Percentiles rank a stretch among this genome's conserved stretches.
These are phyloP conservation scores for Trichocomaceae sp. DNA, from an alignment of 2,329 filamentous ascomycete genomes.

Conservation along the genomic window DNA sequence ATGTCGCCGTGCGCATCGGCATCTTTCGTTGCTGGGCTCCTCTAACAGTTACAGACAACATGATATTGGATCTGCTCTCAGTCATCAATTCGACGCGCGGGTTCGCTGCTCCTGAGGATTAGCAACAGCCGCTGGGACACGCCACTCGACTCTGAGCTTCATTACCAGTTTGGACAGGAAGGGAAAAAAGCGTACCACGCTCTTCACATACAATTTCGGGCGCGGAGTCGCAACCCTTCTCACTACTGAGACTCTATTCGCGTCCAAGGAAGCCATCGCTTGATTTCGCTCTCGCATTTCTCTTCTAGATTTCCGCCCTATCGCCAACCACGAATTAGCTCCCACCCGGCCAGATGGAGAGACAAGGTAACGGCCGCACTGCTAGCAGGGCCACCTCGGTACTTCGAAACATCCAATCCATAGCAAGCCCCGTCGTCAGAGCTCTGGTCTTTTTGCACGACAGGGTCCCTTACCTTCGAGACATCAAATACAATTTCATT, in stretches of 20 bases:
- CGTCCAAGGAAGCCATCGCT: not conserved
- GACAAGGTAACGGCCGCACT: not conserved
- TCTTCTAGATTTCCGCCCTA: not conserved
- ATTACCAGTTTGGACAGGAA: not conserved
- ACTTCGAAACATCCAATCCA: not conserved
- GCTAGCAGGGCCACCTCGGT: not conserved
- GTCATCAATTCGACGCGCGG: conserved; percentile 7
- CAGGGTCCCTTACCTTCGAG: conserved; percentile 9
- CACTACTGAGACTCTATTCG: not conserved
- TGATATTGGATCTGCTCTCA: conserved; percentile 7
- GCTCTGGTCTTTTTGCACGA: conserved; percentile 2
- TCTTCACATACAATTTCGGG: not conserved
- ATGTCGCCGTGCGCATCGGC: conserved; percentile 2
- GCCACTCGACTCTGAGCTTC: not conserved
- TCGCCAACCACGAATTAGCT: not conserved
- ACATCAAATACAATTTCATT: conserved; percentile 40
- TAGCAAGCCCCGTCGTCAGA: not conserved
- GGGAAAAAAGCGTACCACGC: too few species aligned
- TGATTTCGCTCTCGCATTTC: not conserved
- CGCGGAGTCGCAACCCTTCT: not conserved
- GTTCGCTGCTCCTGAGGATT: conserved; percentile 10
- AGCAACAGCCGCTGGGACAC: not conserved
- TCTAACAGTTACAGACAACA: conserved; percentile 6
- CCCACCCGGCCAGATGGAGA: not conserved
- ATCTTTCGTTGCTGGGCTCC: not conserved